Conservation (phyloP, 331 rosid species). For the Malus hybrid region DNA sequence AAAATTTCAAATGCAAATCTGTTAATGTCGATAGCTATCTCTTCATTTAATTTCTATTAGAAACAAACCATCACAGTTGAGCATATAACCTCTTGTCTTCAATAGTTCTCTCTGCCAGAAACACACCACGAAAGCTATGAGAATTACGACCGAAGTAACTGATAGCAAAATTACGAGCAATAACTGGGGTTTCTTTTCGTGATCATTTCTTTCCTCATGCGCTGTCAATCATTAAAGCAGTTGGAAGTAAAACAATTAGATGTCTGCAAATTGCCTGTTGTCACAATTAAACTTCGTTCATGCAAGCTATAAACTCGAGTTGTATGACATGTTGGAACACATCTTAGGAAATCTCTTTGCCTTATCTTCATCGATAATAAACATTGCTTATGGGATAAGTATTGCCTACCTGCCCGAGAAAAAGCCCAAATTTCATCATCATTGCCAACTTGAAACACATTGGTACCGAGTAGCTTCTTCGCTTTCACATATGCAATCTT, state of each 20-base stretch:
- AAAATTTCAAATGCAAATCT: not conserved
- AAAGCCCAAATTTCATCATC: too few relatives aligned
- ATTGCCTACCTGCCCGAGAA: too few relatives aligned
- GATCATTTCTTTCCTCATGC: conserved; percentile 13
- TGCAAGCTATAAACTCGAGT: too few relatives aligned
- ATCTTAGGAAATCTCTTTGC: too few relatives aligned
- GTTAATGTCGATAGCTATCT: not conserved
- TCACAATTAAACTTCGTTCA: not conserved
- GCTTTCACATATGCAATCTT: too few relatives aligned
- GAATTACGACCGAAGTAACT: conserved; percentile 1
- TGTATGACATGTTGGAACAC: too few relatives aligned
- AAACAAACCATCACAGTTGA: not conserved
- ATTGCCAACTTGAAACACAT: too few relatives aligned
- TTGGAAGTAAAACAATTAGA: not conserved
- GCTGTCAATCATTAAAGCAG: conserved; percentile 13
- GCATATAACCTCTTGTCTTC: conserved; percentile 20
- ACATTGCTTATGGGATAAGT: too few relatives aligned
- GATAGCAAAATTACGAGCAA: conserved; percentile 12
- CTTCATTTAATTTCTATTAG: not conserved
- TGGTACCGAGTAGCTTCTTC: too few relatives aligned
- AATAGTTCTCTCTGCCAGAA: not conserved
- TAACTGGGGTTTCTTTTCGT: not conserved
- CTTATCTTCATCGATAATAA: too few relatives aligned
- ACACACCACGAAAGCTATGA: conserved; percentile 8
- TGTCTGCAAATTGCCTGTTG: not conserved